Conservation (phyloP, 1,284 basidiomycete genomes). For the Cutaneotrichosporon cutaneum region DNA sequence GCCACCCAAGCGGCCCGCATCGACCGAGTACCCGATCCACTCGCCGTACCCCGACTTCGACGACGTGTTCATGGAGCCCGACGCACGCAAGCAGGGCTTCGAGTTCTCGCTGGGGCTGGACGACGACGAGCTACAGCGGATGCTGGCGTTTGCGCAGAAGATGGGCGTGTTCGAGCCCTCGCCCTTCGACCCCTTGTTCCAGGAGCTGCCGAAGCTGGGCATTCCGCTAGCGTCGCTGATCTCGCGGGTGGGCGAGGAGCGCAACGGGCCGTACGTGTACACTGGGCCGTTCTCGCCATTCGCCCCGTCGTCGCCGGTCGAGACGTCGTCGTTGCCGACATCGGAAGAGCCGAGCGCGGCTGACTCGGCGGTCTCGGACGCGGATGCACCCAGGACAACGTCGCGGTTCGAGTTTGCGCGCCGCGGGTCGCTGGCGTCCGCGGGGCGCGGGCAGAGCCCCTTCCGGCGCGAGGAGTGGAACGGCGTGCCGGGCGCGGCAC, state of each 20-base stretch:
- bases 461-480: slow-evolving; percentile 27
- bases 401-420: slow-evolving; percentile 30
- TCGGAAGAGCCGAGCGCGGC: slow-evolving; percentile 10
- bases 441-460: slow-evolving; percentile 21
- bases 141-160: slow-evolving; percentile 26
- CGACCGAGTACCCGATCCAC: slow-evolving; percentile 52
- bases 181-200: slow-evolving; percentile 37
- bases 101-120: slow-evolving; percentile 38
- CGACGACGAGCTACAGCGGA: slow-evolving; percentile 30
- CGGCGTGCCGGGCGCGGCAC: background rate
- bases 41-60: slow-evolving; percentile 90
- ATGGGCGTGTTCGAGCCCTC: slow-evolving; percentile 37
- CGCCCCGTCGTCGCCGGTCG: slow-evolving; percentile 22
- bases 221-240: slow-evolving; percentile 26
- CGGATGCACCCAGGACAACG: slow-evolving; percentile 21
- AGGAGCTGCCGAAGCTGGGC: slow-evolving; percentile 30
- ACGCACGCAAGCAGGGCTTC: slow-evolving; percentile 40
- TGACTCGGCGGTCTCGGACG: slow-evolving; percentile 5
- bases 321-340: slow-evolving; percentile 17
- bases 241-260: slow-evolving; percentile 12
- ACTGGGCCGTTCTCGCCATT: slow-evolving; percentile 28
- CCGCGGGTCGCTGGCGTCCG: slow-evolving; percentile 11
- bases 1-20: slow-evolving; percentile 20
- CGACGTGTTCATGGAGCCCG: slow-evolving; percentile 50
- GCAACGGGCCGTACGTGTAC: slow-evolving; percentile 13